phyloP scores from a whole-genome alignment of 2,329 filamentous ascomycete genomes.

The Paecilomyces variotii region DNA sequence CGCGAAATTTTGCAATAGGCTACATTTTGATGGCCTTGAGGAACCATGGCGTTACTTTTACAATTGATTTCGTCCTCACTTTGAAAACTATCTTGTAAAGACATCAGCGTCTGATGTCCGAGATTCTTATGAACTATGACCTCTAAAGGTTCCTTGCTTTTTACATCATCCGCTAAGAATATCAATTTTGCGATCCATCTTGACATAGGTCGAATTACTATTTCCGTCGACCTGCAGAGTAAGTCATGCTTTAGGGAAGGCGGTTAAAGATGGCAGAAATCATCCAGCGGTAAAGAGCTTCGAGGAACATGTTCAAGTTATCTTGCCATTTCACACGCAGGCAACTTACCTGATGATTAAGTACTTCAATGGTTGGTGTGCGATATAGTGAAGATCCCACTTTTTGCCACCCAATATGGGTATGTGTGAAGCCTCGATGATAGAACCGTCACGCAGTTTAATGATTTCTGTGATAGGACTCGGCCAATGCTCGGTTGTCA shows the following conservation, averaged over 20 bases:
- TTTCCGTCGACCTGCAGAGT: neutral
- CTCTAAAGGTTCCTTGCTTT: neutral
- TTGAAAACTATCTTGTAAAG: neutral
- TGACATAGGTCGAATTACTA: neutral
- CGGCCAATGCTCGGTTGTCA: conserved; percentile 26
- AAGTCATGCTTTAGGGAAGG: neutral
- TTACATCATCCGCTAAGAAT: neutral
- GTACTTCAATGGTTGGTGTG: neutral
- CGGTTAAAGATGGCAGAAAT: neutral
- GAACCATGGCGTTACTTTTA: neutral
- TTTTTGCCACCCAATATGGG: conserved; percentile 9
- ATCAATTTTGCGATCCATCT: neutral
- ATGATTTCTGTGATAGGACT: conserved; percentile 21
- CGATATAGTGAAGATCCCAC: neutral
- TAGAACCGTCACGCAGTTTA: neutral
- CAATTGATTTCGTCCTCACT: neutral
- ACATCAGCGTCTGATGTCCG: neutral
- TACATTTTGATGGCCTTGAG: neutral
- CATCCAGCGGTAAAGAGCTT: neutral
- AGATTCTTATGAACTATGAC: neutral
- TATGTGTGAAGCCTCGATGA: neutral
- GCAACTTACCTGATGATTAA: neutral
- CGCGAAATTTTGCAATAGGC: neutral
- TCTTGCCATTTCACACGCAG: neutral
- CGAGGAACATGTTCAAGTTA: neutral